Conservation (phyloP, 495 filamentous ascomycete genomes). For the Lasiosphaeria hispida region DNA sequence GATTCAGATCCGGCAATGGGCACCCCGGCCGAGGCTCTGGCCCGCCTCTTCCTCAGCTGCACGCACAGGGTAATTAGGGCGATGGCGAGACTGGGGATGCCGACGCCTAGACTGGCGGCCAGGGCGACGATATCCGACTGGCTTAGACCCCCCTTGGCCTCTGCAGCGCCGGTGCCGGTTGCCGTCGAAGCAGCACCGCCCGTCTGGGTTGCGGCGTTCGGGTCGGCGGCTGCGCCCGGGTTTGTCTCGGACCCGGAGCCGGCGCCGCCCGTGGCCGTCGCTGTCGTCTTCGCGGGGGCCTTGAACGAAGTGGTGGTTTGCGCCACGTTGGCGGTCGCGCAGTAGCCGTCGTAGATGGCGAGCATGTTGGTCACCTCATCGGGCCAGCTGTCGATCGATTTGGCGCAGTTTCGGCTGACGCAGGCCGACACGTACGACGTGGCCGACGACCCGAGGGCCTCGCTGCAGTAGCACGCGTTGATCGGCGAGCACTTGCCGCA, state of each 20-base stretch:
- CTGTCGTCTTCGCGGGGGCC: not conserved
- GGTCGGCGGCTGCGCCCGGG: not conserved
- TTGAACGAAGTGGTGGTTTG: not conserved
- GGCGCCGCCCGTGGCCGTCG: not conserved
- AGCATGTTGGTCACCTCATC: conserved; percentile 14
- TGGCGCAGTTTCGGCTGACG: conserved; percentile 7
- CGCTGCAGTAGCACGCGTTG: conserved; percentile 16
- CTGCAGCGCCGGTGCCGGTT: not conserved
- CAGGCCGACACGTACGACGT: conserved; percentile 9
- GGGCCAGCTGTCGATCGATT: conserved; percentile 6
- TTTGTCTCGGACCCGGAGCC: not conserved
- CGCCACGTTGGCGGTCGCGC: conserved; percentile 18
- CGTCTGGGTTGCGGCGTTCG: not conserved
- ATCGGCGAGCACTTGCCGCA: conserved; percentile 8
- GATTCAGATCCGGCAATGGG: too few species aligned
- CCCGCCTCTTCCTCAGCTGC: conserved; percentile 11
- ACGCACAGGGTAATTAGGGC: conserved; percentile 12
- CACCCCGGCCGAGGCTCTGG: too few species aligned
- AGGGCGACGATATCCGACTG: conserved; percentile 15
- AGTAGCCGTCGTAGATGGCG: conserved; percentile 12
- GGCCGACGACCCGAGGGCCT: conserved; percentile 6
- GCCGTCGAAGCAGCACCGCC: not conserved
- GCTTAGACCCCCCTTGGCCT: conserved; percentile 12
- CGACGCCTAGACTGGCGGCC: conserved; percentile 17
- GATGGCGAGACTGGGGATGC: conserved; percentile 12